phyloP scores from a whole-genome alignment of 139 green algal genomes.

The Haematococcus lacustris region DNA sequence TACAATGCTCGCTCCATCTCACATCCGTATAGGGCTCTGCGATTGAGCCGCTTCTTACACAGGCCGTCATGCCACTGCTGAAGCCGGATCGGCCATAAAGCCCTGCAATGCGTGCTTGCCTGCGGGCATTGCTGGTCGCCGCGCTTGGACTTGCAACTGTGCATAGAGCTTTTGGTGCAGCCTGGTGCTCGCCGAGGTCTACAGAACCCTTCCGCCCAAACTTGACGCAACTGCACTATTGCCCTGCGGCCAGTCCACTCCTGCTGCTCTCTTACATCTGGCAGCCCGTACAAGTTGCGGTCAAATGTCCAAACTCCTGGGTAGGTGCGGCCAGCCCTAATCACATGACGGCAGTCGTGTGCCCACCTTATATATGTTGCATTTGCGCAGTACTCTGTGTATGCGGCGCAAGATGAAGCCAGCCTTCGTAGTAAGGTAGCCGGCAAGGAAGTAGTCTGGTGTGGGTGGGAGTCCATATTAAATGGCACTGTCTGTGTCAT shows the following conservation, averaged over 20 bases:
- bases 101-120: too few species aligned
- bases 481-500: slow-evolving; percentile 1
- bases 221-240: too few species aligned
- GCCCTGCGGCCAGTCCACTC: background rate
- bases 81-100: too few species aligned
- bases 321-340: background rate
- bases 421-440: background rate
- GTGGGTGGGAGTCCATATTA: slow-evolving; percentile 4
- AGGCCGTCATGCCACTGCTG: too few species aligned
- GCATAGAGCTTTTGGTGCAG: too few species aligned
- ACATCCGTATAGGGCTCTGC: too few species aligned
- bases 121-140: too few species aligned
- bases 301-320: slow-evolving; percentile 13
- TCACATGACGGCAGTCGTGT: background rate
- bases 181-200: too few species aligned
- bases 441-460: slow-evolving; percentile 13
- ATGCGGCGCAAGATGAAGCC: background rate
- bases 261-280: slow-evolving; percentile 19
- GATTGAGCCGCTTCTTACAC: too few species aligned
- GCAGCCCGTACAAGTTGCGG: slow-evolving; percentile 5
- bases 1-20: too few species aligned
- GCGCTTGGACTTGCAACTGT: too few species aligned
- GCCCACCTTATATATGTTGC: background rate
- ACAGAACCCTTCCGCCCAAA: too few species aligned
- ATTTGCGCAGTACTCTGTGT: slow-evolving; percentile 17